These are phyloP conservation scores for Keithomyces neogunnii DNA, from an alignment of 2,329 filamentous ascomycete species.

Conservation along the genomic window DNA sequence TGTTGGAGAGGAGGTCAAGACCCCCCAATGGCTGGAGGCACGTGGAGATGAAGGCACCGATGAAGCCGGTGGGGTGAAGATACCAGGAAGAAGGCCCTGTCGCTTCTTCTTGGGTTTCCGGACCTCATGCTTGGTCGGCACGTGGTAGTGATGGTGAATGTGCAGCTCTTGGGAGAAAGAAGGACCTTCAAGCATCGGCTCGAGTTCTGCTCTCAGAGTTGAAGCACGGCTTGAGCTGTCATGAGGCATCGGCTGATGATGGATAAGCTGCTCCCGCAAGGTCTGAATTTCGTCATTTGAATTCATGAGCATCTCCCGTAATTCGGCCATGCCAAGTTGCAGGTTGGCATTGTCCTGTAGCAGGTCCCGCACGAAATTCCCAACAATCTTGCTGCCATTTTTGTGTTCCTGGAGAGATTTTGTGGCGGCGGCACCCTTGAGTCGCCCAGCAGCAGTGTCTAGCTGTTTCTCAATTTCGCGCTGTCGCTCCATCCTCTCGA, in stretches of 20 bases:
- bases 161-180: slow-evolving; percentile 65
- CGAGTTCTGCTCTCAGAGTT: slow-evolving; percentile 66
- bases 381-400: slow-evolving; percentile 64
- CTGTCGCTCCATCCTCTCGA: slow-evolving; percentile 76
- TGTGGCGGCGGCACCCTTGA: slow-evolving; percentile 72
- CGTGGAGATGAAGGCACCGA: slow-evolving; percentile 24
- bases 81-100: slow-evolving; percentile 49
- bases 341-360: slow-evolving; percentile 91
- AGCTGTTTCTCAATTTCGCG: slow-evolving; percentile 76
- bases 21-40: slow-evolving; percentile 32
- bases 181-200: slow-evolving; percentile 31
- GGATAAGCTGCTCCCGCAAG: slow-evolving; percentile 70
- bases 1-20: slow-evolving; percentile 28
- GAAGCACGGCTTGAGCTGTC: slow-evolving; percentile 32
- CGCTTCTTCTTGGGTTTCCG: slow-evolving; percentile 67
- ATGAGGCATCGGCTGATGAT: slow-evolving; percentile 59
- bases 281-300: slow-evolving; percentile 92
- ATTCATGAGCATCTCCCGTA: slow-evolving; percentile 80
- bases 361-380: slow-evolving; percentile 91
- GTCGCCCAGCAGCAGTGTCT: slow-evolving; percentile 65
- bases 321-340: slow-evolving; percentile 83
- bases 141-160: slow-evolving; percentile 91
- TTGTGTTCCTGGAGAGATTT: slow-evolving; percentile 54
- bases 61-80: slow-evolving; percentile 48
- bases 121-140: slow-evolving; percentile 50